Evolutionary conservation across 2,329 filamentous ascomycete genomes (phyloP).

Genomic region (Colletotrichum agaves): DNA sequence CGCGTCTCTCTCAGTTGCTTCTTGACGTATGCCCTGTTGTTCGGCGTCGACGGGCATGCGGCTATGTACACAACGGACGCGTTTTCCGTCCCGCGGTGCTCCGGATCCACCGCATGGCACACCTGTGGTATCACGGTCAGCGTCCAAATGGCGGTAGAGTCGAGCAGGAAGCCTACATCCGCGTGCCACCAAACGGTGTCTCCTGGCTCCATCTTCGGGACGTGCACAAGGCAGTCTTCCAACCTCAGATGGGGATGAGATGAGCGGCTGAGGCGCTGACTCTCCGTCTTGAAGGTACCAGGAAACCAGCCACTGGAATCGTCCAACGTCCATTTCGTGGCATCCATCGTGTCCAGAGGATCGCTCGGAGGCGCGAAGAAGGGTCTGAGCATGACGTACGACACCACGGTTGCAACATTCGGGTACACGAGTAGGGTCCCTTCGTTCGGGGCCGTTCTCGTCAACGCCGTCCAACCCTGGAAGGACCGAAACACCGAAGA

Average conservation of each 20-base stretch:
- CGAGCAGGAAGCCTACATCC: slow-evolving; percentile 46
- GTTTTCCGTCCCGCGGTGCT: slow-evolving; percentile 47
- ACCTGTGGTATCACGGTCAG: slow-evolving; percentile 39
- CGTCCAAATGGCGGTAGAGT: neutral
- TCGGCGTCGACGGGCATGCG: slow-evolving; percentile 47
- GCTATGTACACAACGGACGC: slow-evolving; percentile 50
- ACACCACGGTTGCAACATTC: slow-evolving; percentile 48
- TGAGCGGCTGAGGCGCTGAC: slow-evolving; percentile 48
- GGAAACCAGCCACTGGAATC: slow-evolving; percentile 48
- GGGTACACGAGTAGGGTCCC: slow-evolving; percentile 54
- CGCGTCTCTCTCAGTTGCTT: slow-evolving; percentile 44
- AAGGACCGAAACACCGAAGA: slow-evolving; percentile 52
- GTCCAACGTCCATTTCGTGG: slow-evolving; percentile 50
- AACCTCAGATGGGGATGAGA: slow-evolving; percentile 53
- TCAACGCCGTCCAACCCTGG: slow-evolving; percentile 58
- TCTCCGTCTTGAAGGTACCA: slow-evolving; percentile 47
- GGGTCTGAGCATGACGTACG: slow-evolving; percentile 54
- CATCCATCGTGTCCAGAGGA: slow-evolving; percentile 47
- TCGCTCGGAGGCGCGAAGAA: slow-evolving; percentile 51
- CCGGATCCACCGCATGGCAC: slow-evolving; percentile 53
- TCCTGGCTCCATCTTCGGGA: slow-evolving; percentile 50
- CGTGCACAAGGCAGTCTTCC: slow-evolving; percentile 49
- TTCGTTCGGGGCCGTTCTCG: slow-evolving; percentile 46
- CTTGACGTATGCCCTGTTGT: slow-evolving; percentile 41
- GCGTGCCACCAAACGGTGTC: slow-evolving; percentile 56